Conservation (phyloP, 805 yeast genomes). For the Zygosaccharomyces bisporus region DNA sequence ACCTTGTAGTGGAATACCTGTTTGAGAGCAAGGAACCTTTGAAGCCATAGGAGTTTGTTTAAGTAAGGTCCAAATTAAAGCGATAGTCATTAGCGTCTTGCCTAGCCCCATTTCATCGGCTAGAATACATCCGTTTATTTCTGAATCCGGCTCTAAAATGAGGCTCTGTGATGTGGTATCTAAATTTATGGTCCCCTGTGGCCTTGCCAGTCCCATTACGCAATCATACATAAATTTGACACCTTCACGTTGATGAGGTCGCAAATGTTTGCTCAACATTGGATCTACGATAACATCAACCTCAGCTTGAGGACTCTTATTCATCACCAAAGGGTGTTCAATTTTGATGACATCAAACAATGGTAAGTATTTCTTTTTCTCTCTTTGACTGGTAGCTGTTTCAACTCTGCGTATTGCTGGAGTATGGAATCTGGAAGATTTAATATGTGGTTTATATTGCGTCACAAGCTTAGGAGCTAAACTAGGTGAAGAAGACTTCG, state of each 20-base stretch:
- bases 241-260: slow-evolving; percentile 87
- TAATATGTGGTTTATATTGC: slow-evolving; percentile 18
- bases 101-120: slow-evolving; percentile 99
- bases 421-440: slow-evolving; percentile 18
- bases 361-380: slow-evolving; percentile 33
- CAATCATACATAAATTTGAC: slow-evolving; percentile 78
- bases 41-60: slow-evolving; percentile 54
- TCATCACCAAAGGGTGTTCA: slow-evolving; percentile 43
- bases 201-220: slow-evolving; percentile 61
- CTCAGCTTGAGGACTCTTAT: slow-evolving; percentile 29
- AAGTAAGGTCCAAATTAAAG: slow-evolving; percentile 78
- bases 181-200: slow-evolving; percentile 31
- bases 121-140: slow-evolving; percentile 63
- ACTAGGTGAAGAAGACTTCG: slow-evolving; percentile 1
- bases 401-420: slow-evolving; percentile 4
- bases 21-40: slow-evolving; percentile 34
- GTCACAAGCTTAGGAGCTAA: slow-evolving; percentile 10
- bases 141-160: slow-evolving; percentile 25
- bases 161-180: slow-evolving; percentile 15
- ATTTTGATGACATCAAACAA: slow-evolving; percentile 38
- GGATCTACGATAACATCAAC: slow-evolving; percentile 62
- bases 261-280: slow-evolving; percentile 44
- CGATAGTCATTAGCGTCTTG: slow-evolving; percentile 79
- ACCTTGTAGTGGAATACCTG: slow-evolving; percentile 34
- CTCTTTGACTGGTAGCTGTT: slow-evolving; percentile 9